Base-by-base conservation (phyloP, 129 eudicot genomes). In the Lactuca sativa region DNA sequence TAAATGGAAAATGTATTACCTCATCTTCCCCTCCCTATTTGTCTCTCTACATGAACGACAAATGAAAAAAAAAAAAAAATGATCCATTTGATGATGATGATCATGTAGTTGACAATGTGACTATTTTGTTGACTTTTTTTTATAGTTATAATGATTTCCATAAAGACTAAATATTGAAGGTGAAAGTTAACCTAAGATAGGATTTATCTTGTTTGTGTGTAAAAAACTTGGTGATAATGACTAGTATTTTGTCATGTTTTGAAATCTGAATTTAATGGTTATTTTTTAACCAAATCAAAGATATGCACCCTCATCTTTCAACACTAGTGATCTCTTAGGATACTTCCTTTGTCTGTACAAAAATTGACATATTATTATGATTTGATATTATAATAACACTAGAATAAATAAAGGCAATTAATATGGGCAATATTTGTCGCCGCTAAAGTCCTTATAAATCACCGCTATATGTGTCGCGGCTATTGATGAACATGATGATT, bases 281-380 rank as follows among this genome's bases (percentile, higher is more conserved):
- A 12, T 21, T 47, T 16, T 30, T 30, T 66, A 15, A 34, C 40
- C 32, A 7, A 56, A 31, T 31, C 13, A 65, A 7, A 59, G 62
- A 75, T 75, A 59, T 75, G 80, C 68, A 59, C 69, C 80, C 74
- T 67, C 74, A 9, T 18, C 16, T 67, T 56, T 67, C 15, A 59
- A 75, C 74, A 67, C 44, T 6, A 13, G 18, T 55, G 56, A 64
- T 74, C 57, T 43, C 56, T 62, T 52, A 17, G 1, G 16, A 18
- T 62, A 12, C 70, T 73, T 31, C 38, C 21, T 73, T 73, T 73
- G 70, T 72, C 60, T 30, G 30, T 7, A 34, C 18, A 49, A 18
- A 14, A 51, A 49, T 52, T n/a, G 16, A 33, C 9, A 49, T 49
- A 4, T 40, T 40, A 40, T 40, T 7, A 7, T 4, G 44, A 40